Evolutionary conservation across 108 stramenopile genomes (phyloP).

Genomic region (Nitzschia sp.): DNA sequence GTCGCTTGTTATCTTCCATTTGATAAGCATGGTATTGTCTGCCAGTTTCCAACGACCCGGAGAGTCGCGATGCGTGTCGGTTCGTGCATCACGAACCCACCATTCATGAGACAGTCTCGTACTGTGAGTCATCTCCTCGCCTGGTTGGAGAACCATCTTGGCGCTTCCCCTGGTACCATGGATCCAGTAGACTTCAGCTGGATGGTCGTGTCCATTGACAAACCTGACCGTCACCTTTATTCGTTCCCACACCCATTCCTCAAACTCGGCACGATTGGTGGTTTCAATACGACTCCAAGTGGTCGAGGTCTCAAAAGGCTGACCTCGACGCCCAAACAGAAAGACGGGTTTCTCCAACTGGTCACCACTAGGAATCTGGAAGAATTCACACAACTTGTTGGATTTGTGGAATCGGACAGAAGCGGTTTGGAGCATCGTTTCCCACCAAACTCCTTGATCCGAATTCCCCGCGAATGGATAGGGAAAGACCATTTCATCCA

Average conservation of each 20-base stretch:
- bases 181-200: conserved; percentile 66
- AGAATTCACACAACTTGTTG: conserved; percentile 48
- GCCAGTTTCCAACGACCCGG: conserved; percentile 52
- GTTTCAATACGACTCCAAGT: conserved; percentile 30
- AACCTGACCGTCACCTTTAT: conserved; percentile 48
- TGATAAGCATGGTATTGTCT: conserved; percentile 23
- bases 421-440: conserved; percentile 63
- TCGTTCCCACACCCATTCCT: conserved; percentile 55
- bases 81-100: conserved; percentile 52
- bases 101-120: conserved; percentile 59
- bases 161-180: conserved; percentile 30
- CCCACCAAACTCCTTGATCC: conserved; percentile 68
- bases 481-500: conserved; percentile 67
- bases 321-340: conserved; percentile 53
- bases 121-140: conserved; percentile 13
- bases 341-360: conserved; percentile 40
- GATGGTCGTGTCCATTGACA: conserved; percentile 54
- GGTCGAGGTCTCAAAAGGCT: conserved; percentile 21
- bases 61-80: conserved; percentile 41
- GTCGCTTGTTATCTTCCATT: conserved; percentile 44
- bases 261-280: conserved; percentile 31
- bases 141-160: conserved; percentile 36
- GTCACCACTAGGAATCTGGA: conserved; percentile 46
- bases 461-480: conserved; percentile 69
- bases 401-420: conserved; percentile 53